These are phyloP conservation scores for Fusarium brevicatenulatum DNA, from an alignment of 2,329 filamentous ascomycete genomes.

Conservation along the genomic window DNA sequence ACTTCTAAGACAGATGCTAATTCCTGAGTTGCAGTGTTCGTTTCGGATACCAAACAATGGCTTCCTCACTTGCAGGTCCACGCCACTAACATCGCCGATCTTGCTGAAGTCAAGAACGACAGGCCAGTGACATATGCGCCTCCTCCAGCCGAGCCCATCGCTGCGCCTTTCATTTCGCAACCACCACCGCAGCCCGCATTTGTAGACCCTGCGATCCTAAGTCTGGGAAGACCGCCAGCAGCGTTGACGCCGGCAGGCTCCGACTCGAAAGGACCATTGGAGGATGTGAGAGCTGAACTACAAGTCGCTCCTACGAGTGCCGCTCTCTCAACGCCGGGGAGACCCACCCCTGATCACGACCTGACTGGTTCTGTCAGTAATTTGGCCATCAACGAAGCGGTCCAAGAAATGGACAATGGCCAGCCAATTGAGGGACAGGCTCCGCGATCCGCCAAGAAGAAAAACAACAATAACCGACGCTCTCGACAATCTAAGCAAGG, in stretches of 20 bases:
- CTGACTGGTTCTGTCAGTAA: constrained; percentile 44
- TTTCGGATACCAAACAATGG: constrained; percentile 56
- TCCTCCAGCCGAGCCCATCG: constrained; percentile 39
- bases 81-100: constrained; percentile 57
- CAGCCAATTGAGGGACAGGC: constrained; percentile 36
- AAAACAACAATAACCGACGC: constrained; percentile 47
- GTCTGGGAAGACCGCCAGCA: constrained; percentile 63
- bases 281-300: constrained; percentile 27
- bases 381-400: constrained; percentile 35
- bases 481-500: constrained; percentile 48
- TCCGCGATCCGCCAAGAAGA: constrained; percentile 45
- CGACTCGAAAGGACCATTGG: constrained; percentile 18
- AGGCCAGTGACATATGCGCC: constrained; percentile 44
- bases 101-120: constrained; percentile 53
- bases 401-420: constrained; percentile 27
- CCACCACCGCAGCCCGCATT: constrained; percentile 60
- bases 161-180: constrained; percentile 43
- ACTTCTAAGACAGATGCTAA: constrained; percentile 7
- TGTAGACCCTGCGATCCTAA: constrained; percentile 85
- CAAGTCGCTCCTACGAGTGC: constrained; percentile 18
- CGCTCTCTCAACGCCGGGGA: constrained; percentile 27
- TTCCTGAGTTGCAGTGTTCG: constrained; percentile 48
- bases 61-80: constrained; percentile 57
- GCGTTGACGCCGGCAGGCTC: constrained; percentile 43
- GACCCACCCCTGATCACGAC: constrained; percentile 38